Evolutionary conservation across 768 basidiomycete species (phyloP).

Genomic region (Kwoniella sp.): DNA sequence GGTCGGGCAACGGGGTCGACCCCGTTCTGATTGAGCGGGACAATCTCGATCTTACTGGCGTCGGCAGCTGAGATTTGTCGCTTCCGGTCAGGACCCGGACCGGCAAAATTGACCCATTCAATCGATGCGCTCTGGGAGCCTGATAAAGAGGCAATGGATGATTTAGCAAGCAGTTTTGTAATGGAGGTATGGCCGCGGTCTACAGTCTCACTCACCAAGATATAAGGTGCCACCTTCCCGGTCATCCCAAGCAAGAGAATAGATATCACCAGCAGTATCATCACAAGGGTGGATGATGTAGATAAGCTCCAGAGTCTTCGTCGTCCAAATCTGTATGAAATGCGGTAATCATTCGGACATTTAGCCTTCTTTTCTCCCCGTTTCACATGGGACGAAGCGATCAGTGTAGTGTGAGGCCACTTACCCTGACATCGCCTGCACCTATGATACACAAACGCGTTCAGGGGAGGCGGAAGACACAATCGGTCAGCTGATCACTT

Average conservation of each 20-base stretch:
- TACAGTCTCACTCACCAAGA: conserved; percentile 68
- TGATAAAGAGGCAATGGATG: too few species aligned
- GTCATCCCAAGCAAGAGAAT: conserved; percentile 77
- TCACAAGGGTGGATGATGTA: conserved; percentile 80
- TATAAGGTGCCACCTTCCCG: conserved; percentile 68
- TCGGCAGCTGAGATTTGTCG: conserved; percentile 29
- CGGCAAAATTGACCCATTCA: conserved; percentile 76
- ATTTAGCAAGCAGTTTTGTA: too few species aligned
- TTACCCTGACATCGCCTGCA: conserved; percentile 81
- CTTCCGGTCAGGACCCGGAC: conserved; percentile 24
- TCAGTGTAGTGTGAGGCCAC: conserved; percentile 39
- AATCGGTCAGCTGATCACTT: neutral
- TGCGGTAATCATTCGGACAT: too few species aligned
- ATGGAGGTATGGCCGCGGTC: too few species aligned
- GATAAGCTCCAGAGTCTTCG: conserved; percentile 65
- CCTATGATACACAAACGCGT: conserved; percentile 59
- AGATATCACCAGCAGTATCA: conserved; percentile 80
- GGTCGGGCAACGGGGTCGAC: conserved; percentile 5
- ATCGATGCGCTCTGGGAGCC: conserved; percentile 85
- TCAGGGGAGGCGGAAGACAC: neutral
- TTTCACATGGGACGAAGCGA: too few species aligned
- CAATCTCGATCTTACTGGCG: conserved; percentile 31
- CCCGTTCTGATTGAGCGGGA: conserved; percentile 22
- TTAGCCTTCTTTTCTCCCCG: too few species aligned
- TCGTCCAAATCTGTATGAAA: conserved; percentile 87